Evolutionary conservation across 257 asterid genomes (phyloP).

Genomic region (Coffea canephora): DNA sequence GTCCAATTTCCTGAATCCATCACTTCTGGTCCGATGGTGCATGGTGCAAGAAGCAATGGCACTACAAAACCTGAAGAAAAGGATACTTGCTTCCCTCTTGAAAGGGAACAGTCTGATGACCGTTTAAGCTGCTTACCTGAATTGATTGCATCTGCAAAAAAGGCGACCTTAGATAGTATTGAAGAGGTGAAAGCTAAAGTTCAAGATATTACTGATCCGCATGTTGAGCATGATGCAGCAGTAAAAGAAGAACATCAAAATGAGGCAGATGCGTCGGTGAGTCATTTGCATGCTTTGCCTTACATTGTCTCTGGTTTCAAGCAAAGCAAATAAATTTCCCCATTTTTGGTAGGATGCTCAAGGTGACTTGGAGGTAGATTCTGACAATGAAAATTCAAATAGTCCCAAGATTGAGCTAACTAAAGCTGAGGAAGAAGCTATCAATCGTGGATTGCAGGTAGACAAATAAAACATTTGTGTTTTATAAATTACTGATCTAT

Average conservation of each 20-base stretch:
- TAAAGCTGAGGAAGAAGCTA: constrained; percentile 92
- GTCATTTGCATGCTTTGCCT: constrained; percentile 9
- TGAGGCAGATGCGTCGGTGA: constrained; percentile 61
- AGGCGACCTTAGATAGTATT: constrained; percentile 53
- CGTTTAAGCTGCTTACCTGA: constrained; percentile 62
- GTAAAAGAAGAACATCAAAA: constrained; percentile 43
- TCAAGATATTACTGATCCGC: constrained; percentile 37
- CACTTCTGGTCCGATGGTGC: constrained; percentile 21
- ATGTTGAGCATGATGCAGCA: constrained; percentile 27
- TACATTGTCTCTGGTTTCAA: not conserved
- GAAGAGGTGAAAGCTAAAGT: constrained; percentile 60
- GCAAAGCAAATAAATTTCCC: constrained; percentile 17
- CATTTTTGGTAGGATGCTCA: constrained; percentile 50
- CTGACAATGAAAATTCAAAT: constrained; percentile 59
- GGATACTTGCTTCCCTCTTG: constrained; percentile 18
- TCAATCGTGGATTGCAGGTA: constrained; percentile 94
- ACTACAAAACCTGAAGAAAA: constrained; percentile 32
- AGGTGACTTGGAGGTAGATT: constrained; percentile 65
- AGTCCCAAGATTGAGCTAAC: constrained; percentile 80
- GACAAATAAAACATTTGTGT: not conserved
- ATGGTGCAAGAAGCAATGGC: constrained; percentile 28
- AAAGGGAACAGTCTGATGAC: constrained; percentile 33
- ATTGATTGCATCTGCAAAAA: constrained; percentile 61
- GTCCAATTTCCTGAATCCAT: constrained; percentile 23
- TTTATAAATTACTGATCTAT: not conserved